Conservation (phyloP, 768 basidiomycete genomes). For the Agaricus subrufescens region DNA sequence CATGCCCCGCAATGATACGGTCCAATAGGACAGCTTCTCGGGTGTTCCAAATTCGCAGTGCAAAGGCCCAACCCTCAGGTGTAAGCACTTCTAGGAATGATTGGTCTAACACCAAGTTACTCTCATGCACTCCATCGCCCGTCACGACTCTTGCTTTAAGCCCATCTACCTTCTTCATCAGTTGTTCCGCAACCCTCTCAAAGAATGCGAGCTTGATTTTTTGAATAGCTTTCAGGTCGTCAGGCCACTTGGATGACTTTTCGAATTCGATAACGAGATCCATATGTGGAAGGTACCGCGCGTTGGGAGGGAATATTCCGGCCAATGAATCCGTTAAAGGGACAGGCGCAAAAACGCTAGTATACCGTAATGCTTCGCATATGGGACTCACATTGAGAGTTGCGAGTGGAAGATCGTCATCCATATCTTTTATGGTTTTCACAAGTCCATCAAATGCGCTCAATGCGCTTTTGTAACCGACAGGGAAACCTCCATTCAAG, state of each 20-base stretch:
- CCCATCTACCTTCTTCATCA: constrained; percentile 50
- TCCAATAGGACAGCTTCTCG: constrained; percentile 79
- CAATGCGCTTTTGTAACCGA: constrained; percentile 70
- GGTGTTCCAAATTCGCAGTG: constrained; percentile 80
- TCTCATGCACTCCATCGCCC: constrained; percentile 39
- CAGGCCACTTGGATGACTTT: constrained; percentile 90
- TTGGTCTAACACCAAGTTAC: constrained; percentile 59
- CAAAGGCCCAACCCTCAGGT: constrained; percentile 83
- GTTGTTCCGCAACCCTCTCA: constrained; percentile 65
- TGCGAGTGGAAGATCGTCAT: constrained; percentile 71
- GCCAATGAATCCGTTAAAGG: constrained; percentile 55
- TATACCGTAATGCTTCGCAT: constrained; percentile 76
- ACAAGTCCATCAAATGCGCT: constrained; percentile 77
- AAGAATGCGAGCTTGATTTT: constrained; percentile 93
- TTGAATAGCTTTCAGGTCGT: constrained; percentile 88
- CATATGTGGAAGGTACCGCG: constrained; percentile 65
- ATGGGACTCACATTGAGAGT: constrained; percentile 72
- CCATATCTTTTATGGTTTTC: constrained; percentile 66
- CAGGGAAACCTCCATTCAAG: constrained; percentile 31
- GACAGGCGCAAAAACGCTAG: constrained; percentile 76
- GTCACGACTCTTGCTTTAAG: constrained; percentile 57
- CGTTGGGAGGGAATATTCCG: constrained; percentile 48
- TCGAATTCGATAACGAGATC: constrained; percentile 86
- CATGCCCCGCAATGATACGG: constrained; percentile 49
- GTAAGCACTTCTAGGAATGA: constrained; percentile 74